These are phyloP conservation scores for Lasiodiplodia gonubiensis DNA, from an alignment of 2,329 filamentous ascomycete genomes.

Conservation along the genomic window DNA sequence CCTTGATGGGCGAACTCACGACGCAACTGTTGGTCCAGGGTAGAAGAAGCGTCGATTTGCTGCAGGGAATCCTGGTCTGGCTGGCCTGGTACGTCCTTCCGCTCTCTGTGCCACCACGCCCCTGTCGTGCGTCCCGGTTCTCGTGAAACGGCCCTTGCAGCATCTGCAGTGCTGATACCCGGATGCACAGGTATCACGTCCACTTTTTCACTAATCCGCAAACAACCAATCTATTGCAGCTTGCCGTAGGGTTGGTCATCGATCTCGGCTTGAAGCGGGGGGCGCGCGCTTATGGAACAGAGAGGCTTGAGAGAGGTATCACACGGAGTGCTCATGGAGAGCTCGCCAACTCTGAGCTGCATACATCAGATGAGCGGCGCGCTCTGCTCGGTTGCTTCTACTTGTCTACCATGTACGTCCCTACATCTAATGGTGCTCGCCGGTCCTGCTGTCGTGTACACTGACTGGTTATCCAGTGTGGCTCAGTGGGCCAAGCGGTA, in stretches of 20 bases:
- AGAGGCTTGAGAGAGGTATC: constrained; percentile 12
- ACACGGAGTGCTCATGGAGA: constrained; percentile 29
- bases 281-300: constrained; percentile 32
- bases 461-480: constrained; percentile 15
- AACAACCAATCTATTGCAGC: constrained; percentile 48
- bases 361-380: constrained; percentile 47
- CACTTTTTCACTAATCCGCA: constrained; percentile 48
- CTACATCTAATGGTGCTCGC: not conserved
- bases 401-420: constrained; percentile 42
- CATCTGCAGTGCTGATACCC: constrained; percentile 22
- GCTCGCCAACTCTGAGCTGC: constrained; percentile 40
- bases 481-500: constrained; percentile 24
- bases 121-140: constrained; percentile 14
- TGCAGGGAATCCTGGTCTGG: constrained; percentile 27
- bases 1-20: constrained; percentile 17
- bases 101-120: constrained; percentile 11
- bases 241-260: constrained; percentile 47
- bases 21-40: constrained; percentile 7
- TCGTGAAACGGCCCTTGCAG: constrained; percentile 21
- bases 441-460: not conserved
- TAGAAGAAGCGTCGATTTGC: constrained; percentile 19
- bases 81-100: constrained; percentile 21
- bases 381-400: constrained; percentile 52
- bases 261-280: constrained; percentile 48
- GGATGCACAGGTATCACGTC: constrained; percentile 46